Conservation (phyloP, 345 rosid genomes). For the Linum lewisii region DNA sequence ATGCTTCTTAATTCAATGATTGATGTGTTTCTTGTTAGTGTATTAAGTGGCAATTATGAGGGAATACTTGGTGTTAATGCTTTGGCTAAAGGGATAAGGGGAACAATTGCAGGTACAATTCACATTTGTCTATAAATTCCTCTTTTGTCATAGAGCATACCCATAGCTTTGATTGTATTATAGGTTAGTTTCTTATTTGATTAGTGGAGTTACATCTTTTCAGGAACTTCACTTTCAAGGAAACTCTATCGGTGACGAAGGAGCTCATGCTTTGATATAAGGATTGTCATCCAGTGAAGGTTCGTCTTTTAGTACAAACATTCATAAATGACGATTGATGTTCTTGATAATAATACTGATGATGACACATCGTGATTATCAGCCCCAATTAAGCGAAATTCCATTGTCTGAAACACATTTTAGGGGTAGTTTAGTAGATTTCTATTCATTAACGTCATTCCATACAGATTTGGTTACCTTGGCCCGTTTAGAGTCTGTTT, state of each 20-base stretch:
- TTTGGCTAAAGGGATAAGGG: conserved; percentile 83
- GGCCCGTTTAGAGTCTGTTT: too few relatives aligned
- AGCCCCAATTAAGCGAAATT: too few relatives aligned
- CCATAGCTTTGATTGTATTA: background rate
- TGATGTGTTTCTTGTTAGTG: conserved; percentile 20
- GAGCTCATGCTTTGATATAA: conserved; percentile 64
- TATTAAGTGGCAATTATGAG: conserved; percentile 81
- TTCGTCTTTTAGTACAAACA: conserved; percentile 13
- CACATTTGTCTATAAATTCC: background rate
- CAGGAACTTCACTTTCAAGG: conserved; percentile 98
- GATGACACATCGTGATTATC: too few relatives aligned
- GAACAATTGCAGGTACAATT: conserved; percentile 61
- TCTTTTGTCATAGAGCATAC: background rate
- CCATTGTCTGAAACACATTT: too few relatives aligned
- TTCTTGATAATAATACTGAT: conserved; percentile 13
- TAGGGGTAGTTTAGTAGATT: too few relatives aligned
- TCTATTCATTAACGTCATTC: too few relatives aligned
- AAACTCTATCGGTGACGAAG: conserved; percentile 93
- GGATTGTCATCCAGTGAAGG: conserved; percentile 88
- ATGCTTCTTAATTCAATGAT: conserved; percentile 11
- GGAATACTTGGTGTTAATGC: conserved; percentile 96
- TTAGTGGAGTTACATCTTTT: conserved; percentile 4
- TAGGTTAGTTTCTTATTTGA: background rate
- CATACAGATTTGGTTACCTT: too few relatives aligned
- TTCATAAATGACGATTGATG: background rate